Percentiles rank a stretch among this genome's conserved stretches.
phyloP scores from a whole-genome alignment of 352 stramenopile species.

The Globisporangium recalcitrans region DNA sequence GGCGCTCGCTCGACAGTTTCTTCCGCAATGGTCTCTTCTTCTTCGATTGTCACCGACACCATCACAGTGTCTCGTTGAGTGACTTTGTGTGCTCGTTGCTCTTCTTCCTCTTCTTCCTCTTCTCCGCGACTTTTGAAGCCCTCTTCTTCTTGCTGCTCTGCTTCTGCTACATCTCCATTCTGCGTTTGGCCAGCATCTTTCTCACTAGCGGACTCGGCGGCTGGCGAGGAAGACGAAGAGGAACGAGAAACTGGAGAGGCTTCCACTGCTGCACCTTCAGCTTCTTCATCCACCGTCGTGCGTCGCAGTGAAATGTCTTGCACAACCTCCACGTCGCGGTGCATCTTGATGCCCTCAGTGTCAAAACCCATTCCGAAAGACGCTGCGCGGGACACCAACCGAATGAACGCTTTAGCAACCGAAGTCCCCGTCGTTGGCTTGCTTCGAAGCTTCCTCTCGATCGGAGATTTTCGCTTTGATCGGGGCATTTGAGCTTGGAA shows the following conservation, averaged over 20 bases:
- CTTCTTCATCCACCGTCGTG: not conserved
- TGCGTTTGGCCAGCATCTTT: not conserved
- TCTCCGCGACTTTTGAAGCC: no score
- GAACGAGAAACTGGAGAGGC: not conserved
- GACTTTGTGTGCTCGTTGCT: not conserved
- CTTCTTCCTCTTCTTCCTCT: not conserved
- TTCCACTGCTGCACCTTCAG: not conserved
- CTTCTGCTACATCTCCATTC: not conserved
- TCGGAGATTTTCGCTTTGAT: not conserved
- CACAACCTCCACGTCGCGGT: conserved; percentile 5
- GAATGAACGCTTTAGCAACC: not conserved
- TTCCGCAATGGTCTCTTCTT: not conserved
- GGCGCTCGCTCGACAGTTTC: not conserved
- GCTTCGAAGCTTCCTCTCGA: not conserved
- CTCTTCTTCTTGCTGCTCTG: not conserved
- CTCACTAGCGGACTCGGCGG: not conserved
- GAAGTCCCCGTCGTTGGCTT: not conserved
- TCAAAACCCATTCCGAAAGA: not conserved
- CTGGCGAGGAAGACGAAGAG: not conserved
- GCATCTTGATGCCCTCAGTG: not conserved
- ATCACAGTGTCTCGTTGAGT: not conserved
- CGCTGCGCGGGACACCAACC: conserved; percentile 2
- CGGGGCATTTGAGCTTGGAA: not conserved
- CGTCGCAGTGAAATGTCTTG: not conserved
- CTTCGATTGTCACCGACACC: not conserved